Percentiles rank a stretch among this genome's conserved stretches.
Conservation (phyloP, 2,329 filamentous ascomycete species). For the Arthrinium phaeospermum region DNA sequence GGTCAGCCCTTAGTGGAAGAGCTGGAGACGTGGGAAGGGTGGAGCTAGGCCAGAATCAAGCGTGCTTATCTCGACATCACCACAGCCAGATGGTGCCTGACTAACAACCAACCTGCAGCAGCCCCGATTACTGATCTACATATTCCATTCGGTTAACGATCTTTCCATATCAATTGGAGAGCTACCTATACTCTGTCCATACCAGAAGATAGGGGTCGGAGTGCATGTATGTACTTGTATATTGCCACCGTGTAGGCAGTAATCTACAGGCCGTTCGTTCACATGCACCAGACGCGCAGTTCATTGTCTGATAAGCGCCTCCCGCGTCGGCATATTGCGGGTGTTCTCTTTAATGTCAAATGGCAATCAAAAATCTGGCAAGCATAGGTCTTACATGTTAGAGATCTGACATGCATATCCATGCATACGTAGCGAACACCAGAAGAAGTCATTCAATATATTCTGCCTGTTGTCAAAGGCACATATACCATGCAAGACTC, state of each 20-base stretch:
- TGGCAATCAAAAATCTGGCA: background rate
- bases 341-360: background rate
- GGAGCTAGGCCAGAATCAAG: constrained; percentile 8
- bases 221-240: background rate
- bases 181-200: background rate
- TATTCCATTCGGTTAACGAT: background rate
- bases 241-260: background rate
- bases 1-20: background rate
- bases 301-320: background rate
- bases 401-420: background rate
- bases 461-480: background rate
- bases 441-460: background rate
- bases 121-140: background rate
- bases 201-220: background rate
- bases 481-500: background rate
- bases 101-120: background rate
- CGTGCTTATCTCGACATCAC: constrained; percentile 15
- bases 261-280: background rate
- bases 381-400: background rate
- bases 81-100: background rate
- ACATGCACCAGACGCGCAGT: background rate
- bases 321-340: background rate
- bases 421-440: background rate
- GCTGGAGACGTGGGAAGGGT: background rate
- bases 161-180: background rate